Base-by-base conservation (phyloP, 495 filamentous ascomycete genomes). In the Penicillium nucicola region DNA sequence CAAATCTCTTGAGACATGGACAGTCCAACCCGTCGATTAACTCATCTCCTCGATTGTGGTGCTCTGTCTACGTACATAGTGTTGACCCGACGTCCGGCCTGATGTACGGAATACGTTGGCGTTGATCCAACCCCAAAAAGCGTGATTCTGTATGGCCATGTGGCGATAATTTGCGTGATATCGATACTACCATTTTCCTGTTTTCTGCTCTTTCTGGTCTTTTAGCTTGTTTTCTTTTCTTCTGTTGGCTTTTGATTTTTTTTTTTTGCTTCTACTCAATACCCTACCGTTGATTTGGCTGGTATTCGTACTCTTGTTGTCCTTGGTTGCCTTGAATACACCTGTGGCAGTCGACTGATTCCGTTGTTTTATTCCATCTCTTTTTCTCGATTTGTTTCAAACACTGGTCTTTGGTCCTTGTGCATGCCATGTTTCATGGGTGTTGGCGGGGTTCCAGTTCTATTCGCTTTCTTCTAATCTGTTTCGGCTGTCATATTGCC, bases 251-350 rank as follows among this genome's bases (percentile, higher is more conserved):
- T 49, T 39, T 32, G 33, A 42, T 18, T 18, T 48, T 42, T 20
- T 32, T 18, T 34, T 50, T 43, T 9, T 41, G 12, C 35, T 49
- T 18, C 17, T 58, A 50, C 46, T 40, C 55, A 71, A 71, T 71
- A 71, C 68, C 68, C 68, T 58, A 48, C 45, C 37, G 25, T 64
- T 52, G 45, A 59, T 50, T 53, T 60, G 64, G 63, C 48, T 66
- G 62, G 62, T 69, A 66, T 58, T 61, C 51, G 60, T 9, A 47
- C 54, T 52, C 46, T 61, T 52, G 17, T 61, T 57, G 49, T 42
- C 34, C 18, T 44, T 14, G 17, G 18, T 40, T 50, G 25, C 42
- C 33, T 39, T 17, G 19, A 45, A 42, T 55, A 38, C 34, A 22
- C 42, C 34, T 9, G 15, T 48, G 36, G 23, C 33, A 32, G 34